Base-by-base conservation (phyloP, 2,329 filamentous ascomycete genomes). In the Neofusicoccum sp. region DNA sequence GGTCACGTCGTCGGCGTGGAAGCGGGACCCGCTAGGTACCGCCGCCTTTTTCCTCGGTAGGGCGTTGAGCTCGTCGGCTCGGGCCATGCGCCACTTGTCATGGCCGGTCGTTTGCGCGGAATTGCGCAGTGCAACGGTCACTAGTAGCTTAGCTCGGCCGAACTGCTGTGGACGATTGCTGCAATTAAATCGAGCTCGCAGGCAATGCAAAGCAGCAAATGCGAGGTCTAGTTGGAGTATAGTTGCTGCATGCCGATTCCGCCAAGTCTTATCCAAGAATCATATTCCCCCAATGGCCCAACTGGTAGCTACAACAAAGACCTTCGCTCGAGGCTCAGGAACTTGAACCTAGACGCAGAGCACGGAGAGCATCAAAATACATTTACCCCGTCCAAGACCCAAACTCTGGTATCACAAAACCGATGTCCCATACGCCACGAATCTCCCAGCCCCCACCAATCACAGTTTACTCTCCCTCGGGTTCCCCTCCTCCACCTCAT, bases 381-480 rank as follows among this genome's bases (percentile, higher is more conserved):
- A 22, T 22, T 22, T 22, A 22, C 22, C 22, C 22, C 22, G 22
- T 49, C 47, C 28, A 50, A 22, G 22, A 16, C 22, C 33, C 48
- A 36, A 36, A 50, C 48, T 22, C 7, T 50, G 33, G 48, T 50
- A 50, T 50, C 48, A 36, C 48, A 37, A 36, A 36, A 36, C 11
- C 8, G 22, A 36, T 3, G 22, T 12, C 48, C 47, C 4, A 49
- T 29, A 49, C 47, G 48, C 48, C 48, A 3, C 45, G 28, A 45
- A 22, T 22, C 22, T 22, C 22, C 22, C 22, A 22, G 22, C 22
- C 22, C 22, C 22, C 22, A 22, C 22, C 22, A 22, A 29, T 62
- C 59, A 62, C 31, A 86, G 74, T 69, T 84, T 86, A 71, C 79
- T 84, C 56, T 77, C 71, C 54, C 71, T 67, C 4, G 65, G 64